Evolutionary conservation across 2,329 filamentous ascomycete genomes (phyloP).

Genomic region (Monosporascus sp.): DNA sequence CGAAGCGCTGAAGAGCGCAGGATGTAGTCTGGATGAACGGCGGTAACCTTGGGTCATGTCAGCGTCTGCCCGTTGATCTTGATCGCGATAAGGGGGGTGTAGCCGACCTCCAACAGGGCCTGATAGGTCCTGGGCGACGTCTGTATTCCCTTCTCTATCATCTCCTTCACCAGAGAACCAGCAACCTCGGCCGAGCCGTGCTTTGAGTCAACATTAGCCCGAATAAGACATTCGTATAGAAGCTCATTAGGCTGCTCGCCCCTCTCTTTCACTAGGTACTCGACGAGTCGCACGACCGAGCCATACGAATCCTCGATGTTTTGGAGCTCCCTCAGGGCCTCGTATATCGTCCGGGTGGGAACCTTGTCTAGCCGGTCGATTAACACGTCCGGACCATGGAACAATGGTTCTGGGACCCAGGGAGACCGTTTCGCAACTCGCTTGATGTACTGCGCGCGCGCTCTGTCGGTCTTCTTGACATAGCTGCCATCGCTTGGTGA

Average conservation of each 20-base stretch:
- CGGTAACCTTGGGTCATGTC: constrained; percentile 50
- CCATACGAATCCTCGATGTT: constrained; percentile 32
- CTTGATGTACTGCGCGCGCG: constrained; percentile 17
- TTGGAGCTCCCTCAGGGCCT: constrained; percentile 38
- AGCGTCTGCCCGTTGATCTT: constrained; percentile 5
- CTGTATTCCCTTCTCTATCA: constrained; percentile 57
- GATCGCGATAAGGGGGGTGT: neutral
- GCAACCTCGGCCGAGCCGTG: constrained; percentile 65
- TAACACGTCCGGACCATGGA: constrained; percentile 14
- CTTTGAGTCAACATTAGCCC: constrained; percentile 59
- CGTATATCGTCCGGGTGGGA: constrained; percentile 38
- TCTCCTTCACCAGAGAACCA: constrained; percentile 62
- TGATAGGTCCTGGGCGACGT: constrained; percentile 66
- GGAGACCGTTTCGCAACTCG: constrained; percentile 19
- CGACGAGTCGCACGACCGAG: constrained; percentile 42
- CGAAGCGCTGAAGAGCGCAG: constrained; percentile 66
- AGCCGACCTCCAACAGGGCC: constrained; percentile 41
- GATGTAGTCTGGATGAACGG: constrained; percentile 81
- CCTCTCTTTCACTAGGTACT: constrained; percentile 54
- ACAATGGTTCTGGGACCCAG: constrained; percentile 19
- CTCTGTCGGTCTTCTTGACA: constrained; percentile 1
- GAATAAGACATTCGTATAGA: constrained; percentile 71
- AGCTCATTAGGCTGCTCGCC: constrained; percentile 49
- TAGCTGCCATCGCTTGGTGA: neutral
- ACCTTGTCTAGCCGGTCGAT: constrained; percentile 20